phyloP scores from a whole-genome alignment of 2,329 filamentous ascomycete genomes.

The Sporothrix sp. region DNA sequence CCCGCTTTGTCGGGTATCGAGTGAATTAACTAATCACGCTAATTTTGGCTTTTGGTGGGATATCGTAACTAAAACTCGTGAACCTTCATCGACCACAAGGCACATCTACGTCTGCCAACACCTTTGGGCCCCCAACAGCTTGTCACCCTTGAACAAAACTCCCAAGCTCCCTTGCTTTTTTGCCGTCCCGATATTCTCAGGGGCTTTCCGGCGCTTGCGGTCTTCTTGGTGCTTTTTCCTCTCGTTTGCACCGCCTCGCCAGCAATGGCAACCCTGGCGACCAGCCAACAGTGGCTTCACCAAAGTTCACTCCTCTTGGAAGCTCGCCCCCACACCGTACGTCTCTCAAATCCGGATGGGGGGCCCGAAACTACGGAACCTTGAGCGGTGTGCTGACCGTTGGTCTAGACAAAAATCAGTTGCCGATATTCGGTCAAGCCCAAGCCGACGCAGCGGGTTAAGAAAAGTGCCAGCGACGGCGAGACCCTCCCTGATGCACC shows the following conservation, averaged over 20 bases:
- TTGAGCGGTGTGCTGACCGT: conserved; percentile 8
- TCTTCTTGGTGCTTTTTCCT: background rate
- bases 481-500: conserved; percentile 22
- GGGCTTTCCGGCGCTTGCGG: background rate
- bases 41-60: too few species aligned
- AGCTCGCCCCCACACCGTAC: conserved; percentile 74
- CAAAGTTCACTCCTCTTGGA: conserved; percentile 78
- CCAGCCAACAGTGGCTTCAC: conserved; percentile 83
- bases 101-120: too few species aligned
- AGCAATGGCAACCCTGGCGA: conserved; percentile 69
- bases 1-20: too few species aligned
- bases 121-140: too few species aligned
- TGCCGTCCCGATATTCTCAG: too few species aligned
- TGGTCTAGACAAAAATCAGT: conserved; percentile 70
- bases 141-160: too few species aligned
- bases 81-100: too few species aligned
- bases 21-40: too few species aligned
- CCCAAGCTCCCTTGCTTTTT: background rate
- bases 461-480: conserved; percentile 16
- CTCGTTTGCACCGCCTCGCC: background rate
- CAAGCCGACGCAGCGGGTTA: conserved; percentile 20
- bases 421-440: conserved; percentile 76
- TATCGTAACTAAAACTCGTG: too few species aligned
- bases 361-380: background rate
- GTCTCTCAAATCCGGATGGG: conserved; percentile 23